phyloP scores from a whole-genome alignment of 208 protist genomes.

The Acanthamoeba royreba region DNA sequence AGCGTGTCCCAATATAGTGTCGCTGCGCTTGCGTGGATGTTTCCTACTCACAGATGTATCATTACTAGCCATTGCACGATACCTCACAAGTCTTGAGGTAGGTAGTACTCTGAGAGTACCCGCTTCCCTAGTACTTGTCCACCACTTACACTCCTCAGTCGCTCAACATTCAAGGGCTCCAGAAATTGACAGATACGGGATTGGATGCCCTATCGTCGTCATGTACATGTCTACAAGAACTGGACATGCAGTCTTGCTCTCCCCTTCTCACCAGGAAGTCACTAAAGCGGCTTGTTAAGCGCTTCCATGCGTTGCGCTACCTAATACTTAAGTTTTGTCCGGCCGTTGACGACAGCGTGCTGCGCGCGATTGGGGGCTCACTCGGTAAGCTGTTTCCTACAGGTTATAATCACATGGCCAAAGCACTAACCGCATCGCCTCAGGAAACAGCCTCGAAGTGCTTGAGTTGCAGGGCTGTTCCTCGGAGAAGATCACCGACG shows the following conservation, averaged over 20 bases:
- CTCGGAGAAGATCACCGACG: neutral
- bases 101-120: neutral
- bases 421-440: neutral
- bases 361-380: neutral
- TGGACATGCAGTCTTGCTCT: neutral
- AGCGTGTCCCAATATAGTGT: neutral
- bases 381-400: neutral
- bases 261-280: neutral
- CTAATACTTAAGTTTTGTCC: neutral
- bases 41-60: neutral
- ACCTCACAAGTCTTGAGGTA: neutral
- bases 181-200: neutral
- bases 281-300: neutral
- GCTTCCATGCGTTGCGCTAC: neutral
- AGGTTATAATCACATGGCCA: neutral
- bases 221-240: neutral
- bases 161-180: neutral
- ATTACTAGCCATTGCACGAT: neutral
- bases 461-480: neutral
- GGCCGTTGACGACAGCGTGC: neutral
- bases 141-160: neutral
- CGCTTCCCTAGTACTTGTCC: neutral
- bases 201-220: neutral
- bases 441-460: neutral
- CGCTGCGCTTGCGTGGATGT: neutral